Evolutionary conservation across 2,329 filamentous ascomycete species (phyloP), one percentile per base, ranked within the genome.

Genomic region (Gaeumannomyces tritici): DNA sequence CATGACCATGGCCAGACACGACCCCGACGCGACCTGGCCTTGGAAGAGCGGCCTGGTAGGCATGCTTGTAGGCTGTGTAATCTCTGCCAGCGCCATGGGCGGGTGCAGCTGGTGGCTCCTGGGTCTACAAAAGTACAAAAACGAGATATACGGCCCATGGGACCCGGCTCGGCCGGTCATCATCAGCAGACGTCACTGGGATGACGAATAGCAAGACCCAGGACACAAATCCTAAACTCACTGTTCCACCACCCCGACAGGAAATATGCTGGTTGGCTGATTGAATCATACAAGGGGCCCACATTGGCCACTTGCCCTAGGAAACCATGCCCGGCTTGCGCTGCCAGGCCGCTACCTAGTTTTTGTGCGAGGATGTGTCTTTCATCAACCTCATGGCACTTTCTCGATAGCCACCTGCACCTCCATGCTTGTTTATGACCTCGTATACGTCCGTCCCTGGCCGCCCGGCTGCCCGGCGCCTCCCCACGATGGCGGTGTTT

Each of bases 81-180:
- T 91, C 27, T 88, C 89, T 0, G 85, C 87, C 5, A 73, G 96
- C 62, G 87, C 87, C 2, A 96, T 97, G 86, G 95, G 93, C 1
- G 89, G 92, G 15, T 97, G 93, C 73, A 96, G 91, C 72, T 98
- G 93, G 93, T 98, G 95, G 93, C 77, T 99, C 66, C 98, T 99
- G 70, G 90, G 92, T 11, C 75, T 99, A 74, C 95, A 99, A 76
- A 93, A 96, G 77, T 99, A 98, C 76, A 99, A 99, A 80, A 98
- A 98, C 73, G 95, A 98, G 76, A 97, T 99, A 67, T 91, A 93
- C 71, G 95, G 95, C 56, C 95, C 95, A 1, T 99, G 95, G 95
- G 95, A 99, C 77, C 93, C 93, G 26, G 95, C 95, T 8, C 83
- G 93, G 71, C 95, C 95, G 12, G 85, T 95, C 62, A 93, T 95